Percentiles rank a stretch among this genome's conserved stretches.
phyloP scores from a whole-genome alignment of 2,329 filamentous ascomycete species.

The Alternaria tenuissima region DNA sequence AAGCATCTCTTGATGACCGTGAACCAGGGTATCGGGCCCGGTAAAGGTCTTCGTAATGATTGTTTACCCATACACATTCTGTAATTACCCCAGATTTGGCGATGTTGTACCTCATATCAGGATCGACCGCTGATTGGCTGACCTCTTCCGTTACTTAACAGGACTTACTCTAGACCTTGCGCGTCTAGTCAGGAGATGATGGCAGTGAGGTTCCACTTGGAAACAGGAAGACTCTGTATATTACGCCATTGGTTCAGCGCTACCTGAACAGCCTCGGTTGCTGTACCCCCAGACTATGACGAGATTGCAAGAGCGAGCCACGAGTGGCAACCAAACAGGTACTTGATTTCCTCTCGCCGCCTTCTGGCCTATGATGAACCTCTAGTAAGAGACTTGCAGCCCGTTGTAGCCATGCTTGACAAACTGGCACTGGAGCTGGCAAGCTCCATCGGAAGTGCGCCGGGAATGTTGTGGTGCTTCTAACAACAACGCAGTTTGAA shows the following conservation, averaged over 20 bases:
- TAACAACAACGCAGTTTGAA: too few species aligned
- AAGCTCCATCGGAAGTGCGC: neutral
- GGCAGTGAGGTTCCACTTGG: neutral
- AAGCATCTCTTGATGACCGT: too few species aligned
- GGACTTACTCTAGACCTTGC: neutral
- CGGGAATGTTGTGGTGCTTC: neutral
- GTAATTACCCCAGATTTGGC: conserved; percentile 23
- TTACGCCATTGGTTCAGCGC: too few species aligned
- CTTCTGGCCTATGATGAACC: neutral
- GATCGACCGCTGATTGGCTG: conserved; percentile 18
- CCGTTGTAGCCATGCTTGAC: neutral
- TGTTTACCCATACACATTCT: conserved; percentile 4
- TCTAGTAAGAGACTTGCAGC: neutral
- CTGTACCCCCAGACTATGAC: neutral
- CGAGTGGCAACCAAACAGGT: neutral
- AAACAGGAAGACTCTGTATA: neutral
- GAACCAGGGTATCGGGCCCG: neutral
- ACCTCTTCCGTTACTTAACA: neutral
- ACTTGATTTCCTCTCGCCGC: neutral
- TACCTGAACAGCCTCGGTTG: neutral
- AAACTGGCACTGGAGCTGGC: too few species aligned
- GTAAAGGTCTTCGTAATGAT: neutral
- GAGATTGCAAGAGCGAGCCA: neutral
- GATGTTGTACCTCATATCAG: conserved; percentile 20
- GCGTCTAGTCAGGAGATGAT: neutral